phyloP scores from a whole-genome alignment of 768 basidiomycete genomes.

The Austroboletus eburneus region DNA sequence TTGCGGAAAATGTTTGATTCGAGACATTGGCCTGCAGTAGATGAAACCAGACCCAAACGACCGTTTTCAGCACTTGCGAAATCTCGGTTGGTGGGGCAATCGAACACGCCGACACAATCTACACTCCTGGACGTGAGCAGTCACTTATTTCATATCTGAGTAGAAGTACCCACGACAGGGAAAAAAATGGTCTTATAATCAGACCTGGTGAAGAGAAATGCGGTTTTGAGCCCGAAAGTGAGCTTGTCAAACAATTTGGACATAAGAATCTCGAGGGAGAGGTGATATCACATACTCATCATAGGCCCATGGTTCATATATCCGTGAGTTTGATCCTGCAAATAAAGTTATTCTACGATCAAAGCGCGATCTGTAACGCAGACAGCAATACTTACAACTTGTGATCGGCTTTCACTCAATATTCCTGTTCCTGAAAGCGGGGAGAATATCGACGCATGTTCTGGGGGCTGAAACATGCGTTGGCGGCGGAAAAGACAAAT shows the following conservation, averaged over 20 bases:
- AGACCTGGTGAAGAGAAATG: slow-evolving; percentile 33
- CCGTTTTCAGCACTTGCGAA: neutral
- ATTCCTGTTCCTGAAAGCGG: neutral
- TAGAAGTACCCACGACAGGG: slow-evolving; percentile 27
- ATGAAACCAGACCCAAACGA: slow-evolving; percentile 31
- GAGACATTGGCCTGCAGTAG: slow-evolving; percentile 32
- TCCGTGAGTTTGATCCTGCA: neutral
- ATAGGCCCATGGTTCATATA: neutral
- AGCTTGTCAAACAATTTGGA: neutral
- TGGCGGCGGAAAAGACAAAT: neutral
- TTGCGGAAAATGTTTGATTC: slow-evolving; percentile 25
- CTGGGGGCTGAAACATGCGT: neutral
- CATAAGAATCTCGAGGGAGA: neutral
- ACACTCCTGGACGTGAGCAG: neutral
- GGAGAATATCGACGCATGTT: no score
- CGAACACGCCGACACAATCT: slow-evolving; percentile 10
- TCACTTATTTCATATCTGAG: neutral
- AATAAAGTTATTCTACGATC: neutral
- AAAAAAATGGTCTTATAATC: slow-evolving; percentile 34
- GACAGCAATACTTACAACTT: no score
- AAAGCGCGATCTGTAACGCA: no score
- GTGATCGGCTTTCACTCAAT: no score
- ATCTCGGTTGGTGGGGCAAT: neutral
- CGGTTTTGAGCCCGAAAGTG: slow-evolving; percentile 20
- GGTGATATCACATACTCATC: neutral